Evolutionary conservation across 177 flowering plant genomes (phyloP).

Genomic region (Vitis hybrid): DNA sequence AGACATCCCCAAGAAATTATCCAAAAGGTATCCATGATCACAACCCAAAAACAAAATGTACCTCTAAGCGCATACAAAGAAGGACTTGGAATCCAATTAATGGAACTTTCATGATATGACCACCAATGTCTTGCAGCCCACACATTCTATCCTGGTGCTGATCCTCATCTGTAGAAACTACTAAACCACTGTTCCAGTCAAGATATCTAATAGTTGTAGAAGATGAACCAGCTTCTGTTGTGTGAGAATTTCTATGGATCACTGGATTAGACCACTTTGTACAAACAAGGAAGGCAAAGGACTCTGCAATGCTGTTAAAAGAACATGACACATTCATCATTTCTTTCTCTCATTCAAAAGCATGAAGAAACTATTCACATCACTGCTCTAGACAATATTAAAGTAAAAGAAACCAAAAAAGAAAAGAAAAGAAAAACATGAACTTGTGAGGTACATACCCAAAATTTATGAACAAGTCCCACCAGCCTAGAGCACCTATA

Average conservation of each 20-base stretch:
- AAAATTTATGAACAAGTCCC: constrained; percentile 73
- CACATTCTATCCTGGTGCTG: constrained; percentile 46
- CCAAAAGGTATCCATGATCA: not conserved
- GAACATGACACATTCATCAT: not conserved
- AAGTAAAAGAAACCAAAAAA: not conserved
- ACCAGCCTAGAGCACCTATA: constrained; percentile 67
- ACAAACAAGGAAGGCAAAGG: constrained; percentile 79
- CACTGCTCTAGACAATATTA: not conserved
- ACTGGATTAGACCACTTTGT: constrained; percentile 74
- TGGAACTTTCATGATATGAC: constrained; percentile 74
- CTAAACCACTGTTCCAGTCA: constrained; percentile 63
- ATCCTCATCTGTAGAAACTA: constrained; percentile 49
- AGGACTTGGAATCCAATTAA: constrained; percentile 56
- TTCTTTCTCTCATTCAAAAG: not conserved
- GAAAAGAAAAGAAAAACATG: not conserved
- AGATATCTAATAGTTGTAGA: constrained; percentile 50
- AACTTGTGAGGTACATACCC: constrained; percentile 34
- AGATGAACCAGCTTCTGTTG: constrained; percentile 46
- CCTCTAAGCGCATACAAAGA: constrained; percentile 74
- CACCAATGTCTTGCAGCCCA: constrained; percentile 62
- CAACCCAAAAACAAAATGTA: constrained; percentile 13
- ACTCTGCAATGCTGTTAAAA: constrained; percentile 61
- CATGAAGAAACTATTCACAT: not conserved
- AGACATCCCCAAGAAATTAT: not conserved
- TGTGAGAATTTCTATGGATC: constrained; percentile 48